Percentiles rank a stretch among this genome's conserved stretches.
phyloP scores from a whole-genome alignment of 345 rosid genomes.

The Raphanus raphanistrum region DNA sequence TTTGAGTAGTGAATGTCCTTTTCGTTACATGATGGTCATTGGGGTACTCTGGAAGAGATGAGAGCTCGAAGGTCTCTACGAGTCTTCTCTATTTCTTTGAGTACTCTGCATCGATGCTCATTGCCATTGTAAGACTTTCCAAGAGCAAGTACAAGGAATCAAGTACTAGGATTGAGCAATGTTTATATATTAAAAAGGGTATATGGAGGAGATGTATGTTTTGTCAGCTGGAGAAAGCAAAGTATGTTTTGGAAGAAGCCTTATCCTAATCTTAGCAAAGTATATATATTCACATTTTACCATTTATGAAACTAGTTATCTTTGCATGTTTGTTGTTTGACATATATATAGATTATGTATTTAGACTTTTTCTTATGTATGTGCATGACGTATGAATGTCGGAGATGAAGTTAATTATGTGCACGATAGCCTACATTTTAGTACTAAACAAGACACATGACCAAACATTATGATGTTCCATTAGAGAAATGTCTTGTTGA shows the following conservation, averaged over 20 bases:
- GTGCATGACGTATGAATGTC: background rate
- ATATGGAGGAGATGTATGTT: conserved; percentile 18
- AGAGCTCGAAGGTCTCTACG: conserved; percentile 79
- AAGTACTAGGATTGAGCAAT: background rate
- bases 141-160: background rate
- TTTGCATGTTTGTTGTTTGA: background rate
- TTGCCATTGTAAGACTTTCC: conserved; percentile 40
- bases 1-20: background rate
- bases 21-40: no score
- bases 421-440: background rate
- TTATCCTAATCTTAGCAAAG: conserved; percentile 26
- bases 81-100: conserved; percentile 66
- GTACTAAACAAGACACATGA: background rate
- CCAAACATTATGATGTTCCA: background rate
- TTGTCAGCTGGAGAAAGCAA: conserved; percentile 31
- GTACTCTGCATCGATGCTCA: conserved; percentile 50
- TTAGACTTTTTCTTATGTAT: background rate
- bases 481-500: background rate
- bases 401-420: background rate
- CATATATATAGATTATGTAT: background rate
- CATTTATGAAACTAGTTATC: background rate
- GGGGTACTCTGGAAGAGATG: no score
- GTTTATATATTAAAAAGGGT: background rate
- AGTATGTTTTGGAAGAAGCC: conserved; percentile 27
- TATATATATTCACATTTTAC: conserved; percentile 21